phyloP scores from a whole-genome alignment of 768 basidiomycete species.

The Lentinula sp. region DNA sequence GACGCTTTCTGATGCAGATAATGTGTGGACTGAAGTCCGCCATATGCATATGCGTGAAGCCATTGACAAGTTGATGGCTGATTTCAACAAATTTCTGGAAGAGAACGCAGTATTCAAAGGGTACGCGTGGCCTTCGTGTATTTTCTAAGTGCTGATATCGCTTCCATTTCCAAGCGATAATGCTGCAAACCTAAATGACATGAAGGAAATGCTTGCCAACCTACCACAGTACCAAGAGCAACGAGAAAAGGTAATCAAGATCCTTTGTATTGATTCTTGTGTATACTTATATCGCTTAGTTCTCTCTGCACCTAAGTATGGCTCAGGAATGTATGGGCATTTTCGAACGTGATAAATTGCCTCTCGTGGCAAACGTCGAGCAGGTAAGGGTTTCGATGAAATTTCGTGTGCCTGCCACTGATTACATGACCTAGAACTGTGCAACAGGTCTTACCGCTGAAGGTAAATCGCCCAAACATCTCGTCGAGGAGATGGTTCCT shows the following conservation, averaged over 20 bases:
- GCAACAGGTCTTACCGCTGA: conserved; percentile 89
- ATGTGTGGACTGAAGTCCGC: conserved; percentile 87
- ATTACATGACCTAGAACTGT: conserved; percentile 56
- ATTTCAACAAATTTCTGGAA: conserved; percentile 91
- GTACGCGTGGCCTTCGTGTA: conserved; percentile 30
- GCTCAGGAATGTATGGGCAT: conserved; percentile 95
- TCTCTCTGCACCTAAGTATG: conserved; percentile 95
- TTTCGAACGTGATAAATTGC: conserved; percentile 84
- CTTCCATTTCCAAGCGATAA: conserved; percentile 40
- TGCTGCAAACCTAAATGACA: conserved; percentile 87
- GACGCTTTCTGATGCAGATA: conserved; percentile 78
- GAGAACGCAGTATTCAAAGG: conserved; percentile 95
- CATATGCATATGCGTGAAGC: conserved; percentile 99
- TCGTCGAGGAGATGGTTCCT: conserved; percentile 99
- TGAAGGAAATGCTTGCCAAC: conserved; percentile 98
- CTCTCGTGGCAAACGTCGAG: conserved; percentile 81
- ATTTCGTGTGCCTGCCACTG: background rate
- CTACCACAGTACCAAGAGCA: conserved; percentile 94
- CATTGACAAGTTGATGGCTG: conserved; percentile 92
- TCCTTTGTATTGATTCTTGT: background rate
- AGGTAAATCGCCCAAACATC: conserved; percentile 88
- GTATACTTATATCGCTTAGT: conserved; percentile 38
- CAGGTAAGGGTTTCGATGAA: conserved; percentile 44
- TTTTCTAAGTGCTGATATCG: conserved; percentile 3
- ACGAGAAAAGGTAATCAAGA: conserved; percentile 70